Conservation (phyloP, 176 grass and related monocot species). For the Oryza glumipatula region DNA sequence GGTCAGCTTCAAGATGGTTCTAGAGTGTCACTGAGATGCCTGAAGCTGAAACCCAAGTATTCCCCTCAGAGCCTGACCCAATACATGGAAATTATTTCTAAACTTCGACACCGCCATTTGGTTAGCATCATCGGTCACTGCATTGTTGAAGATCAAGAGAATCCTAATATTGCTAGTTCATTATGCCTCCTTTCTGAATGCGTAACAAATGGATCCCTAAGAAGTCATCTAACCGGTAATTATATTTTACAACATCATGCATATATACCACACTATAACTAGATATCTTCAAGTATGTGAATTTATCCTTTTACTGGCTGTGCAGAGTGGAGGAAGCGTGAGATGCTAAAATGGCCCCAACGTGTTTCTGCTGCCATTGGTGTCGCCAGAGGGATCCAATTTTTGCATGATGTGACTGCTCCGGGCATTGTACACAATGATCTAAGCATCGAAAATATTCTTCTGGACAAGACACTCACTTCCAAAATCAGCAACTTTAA, state of each 20-base stretch:
- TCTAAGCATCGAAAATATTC: constrained; percentile 69
- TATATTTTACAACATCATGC: not conserved
- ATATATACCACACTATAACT: not conserved
- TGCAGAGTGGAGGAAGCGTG: constrained; percentile 77
- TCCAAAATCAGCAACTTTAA: constrained; percentile 79
- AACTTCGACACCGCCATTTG: constrained; percentile 79
- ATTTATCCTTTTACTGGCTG: constrained; percentile 1
- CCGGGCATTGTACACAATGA: constrained; percentile 71
- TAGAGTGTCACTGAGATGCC: constrained; percentile 60
- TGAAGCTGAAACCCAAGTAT: constrained; percentile 76
- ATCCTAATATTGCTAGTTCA: constrained; percentile 40
- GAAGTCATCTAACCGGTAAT: constrained; percentile 81
- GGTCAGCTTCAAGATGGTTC: constrained; percentile 79
- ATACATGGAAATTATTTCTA: constrained; percentile 83
- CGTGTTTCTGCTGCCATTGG: constrained; percentile 76
- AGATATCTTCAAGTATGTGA: constrained; percentile 11
- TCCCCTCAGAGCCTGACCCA: constrained; percentile 61
- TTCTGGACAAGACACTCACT: constrained; percentile 90
- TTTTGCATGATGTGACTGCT: constrained; percentile 74
- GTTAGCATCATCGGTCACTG: constrained; percentile 89
- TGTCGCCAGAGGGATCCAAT: constrained; percentile 81
- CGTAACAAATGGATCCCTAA: constrained; percentile 72
- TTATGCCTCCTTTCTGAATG: constrained; percentile 73
- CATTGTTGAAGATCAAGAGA: constrained; percentile 52
- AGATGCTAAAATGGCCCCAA: constrained; percentile 92